Percentiles rank a stretch among this genome's conserved stretches.
Evolutionary conservation across 768 basidiomycete species (phyloP).

Genomic region (Leccinellum luteum): DNA sequence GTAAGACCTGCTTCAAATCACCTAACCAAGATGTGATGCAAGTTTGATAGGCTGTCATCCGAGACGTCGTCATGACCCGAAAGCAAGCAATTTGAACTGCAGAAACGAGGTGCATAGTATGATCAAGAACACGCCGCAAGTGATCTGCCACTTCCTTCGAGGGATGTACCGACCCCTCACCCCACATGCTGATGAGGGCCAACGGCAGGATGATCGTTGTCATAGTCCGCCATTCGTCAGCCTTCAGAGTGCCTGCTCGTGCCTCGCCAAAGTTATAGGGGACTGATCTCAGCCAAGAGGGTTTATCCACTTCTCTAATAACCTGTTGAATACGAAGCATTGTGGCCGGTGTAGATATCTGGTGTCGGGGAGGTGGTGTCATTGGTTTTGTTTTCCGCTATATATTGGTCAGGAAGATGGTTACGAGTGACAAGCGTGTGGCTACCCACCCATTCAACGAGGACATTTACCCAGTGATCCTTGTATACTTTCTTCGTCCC

Average conservation of each 20-base stretch:
- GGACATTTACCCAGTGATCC: too few species aligned
- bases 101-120: slow-evolving; percentile 30
- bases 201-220: neutral
- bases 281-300: neutral
- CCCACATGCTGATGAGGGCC: too few species aligned
- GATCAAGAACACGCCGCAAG: slow-evolving; percentile 15
- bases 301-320: too few species aligned
- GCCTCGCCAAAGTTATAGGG: slow-evolving; percentile 14
- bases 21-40: slow-evolving; percentile 18
- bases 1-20: too few species aligned
- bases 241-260: slow-evolving; percentile 14
- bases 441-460: too few species aligned
- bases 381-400: too few species aligned
- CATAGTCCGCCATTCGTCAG: slow-evolving; percentile 14
- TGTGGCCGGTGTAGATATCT: too few species aligned
- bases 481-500: too few species aligned
- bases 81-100: slow-evolving; percentile 22
- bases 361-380: too few species aligned
- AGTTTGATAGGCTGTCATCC: slow-evolving; percentile 8
- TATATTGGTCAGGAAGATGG: too few species aligned
- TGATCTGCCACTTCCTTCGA: neutral
- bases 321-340: too few species aligned
- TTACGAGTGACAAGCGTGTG: too few species aligned
- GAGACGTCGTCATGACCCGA: slow-evolving; percentile 6
- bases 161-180: neutral